Percentiles rank a stretch among this genome's conserved stretches.
These are phyloP conservation scores for Pseudogymnoascus sp. DNA, from an alignment of 2,329 filamentous ascomycete species.

Conservation along the genomic window DNA sequence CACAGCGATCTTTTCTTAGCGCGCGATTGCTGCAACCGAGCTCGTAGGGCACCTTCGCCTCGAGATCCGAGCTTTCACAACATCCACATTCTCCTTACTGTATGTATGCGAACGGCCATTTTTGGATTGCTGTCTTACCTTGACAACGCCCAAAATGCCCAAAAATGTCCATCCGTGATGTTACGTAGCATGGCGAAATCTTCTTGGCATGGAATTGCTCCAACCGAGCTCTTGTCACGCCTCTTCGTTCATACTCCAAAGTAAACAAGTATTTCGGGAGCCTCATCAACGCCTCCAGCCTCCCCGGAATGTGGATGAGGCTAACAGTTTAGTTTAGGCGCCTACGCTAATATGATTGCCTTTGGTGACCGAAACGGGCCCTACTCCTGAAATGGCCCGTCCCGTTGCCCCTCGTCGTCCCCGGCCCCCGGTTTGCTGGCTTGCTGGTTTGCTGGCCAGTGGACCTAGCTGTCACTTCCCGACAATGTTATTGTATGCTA, in stretches of 20 bases:
- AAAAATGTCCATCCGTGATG: not conserved
- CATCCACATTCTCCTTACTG: not conserved
- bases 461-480: not conserved
- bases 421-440: not conserved
- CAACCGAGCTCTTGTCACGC: not conserved
- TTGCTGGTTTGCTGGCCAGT: not conserved
- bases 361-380: not conserved
- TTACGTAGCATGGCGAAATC: not conserved
- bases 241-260: not conserved
- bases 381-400: constrained; percentile 6
- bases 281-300: not conserved
- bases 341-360: not conserved
- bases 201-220: not conserved
- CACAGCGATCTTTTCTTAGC: not conserved
- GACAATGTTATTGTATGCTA: not conserved
- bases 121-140: not conserved
- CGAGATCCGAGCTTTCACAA: not conserved
- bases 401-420: not conserved
- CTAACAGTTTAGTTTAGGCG: not conserved
- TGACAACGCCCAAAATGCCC: not conserved
- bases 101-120: not conserved
- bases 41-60: not conserved
- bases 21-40: constrained; percentile 5
- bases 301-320: not conserved
- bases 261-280: not conserved